Evolutionary conservation across 371 early-diverging fungal genomes (phyloP).

Genomic region (Mortierella sp.): DNA sequence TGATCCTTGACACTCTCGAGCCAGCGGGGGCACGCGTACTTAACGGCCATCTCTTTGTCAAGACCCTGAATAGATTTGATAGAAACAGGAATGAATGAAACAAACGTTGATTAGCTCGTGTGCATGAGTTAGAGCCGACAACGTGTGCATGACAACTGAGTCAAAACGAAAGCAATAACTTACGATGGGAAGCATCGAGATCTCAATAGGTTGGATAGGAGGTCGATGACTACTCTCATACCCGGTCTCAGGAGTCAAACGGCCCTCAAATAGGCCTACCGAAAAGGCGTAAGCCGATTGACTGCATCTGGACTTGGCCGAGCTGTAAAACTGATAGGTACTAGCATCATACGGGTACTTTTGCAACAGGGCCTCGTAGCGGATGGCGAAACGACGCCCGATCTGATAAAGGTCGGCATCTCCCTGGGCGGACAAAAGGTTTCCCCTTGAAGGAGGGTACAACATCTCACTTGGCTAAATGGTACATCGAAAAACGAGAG

Average conservation of each 20-base stretch:
- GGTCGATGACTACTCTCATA: neutral
- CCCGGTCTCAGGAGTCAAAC: constrained; percentile 16
- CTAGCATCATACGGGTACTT: constrained; percentile 45
- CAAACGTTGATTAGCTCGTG: neutral
- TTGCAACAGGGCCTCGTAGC: constrained; percentile 38
- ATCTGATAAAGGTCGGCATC: constrained; percentile 50
- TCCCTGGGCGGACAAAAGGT: constrained; percentile 33
- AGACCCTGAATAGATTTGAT: constrained; percentile 20
- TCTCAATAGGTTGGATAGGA: constrained; percentile 35
- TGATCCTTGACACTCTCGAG: constrained; percentile 23
- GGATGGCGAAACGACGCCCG: constrained; percentile 37
- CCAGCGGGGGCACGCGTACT: constrained; percentile 54
- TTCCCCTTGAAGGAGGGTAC: constrained; percentile 31
- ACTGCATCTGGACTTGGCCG: constrained; percentile 33
- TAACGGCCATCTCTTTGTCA: constrained; percentile 47
- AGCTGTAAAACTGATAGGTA: constrained; percentile 34
- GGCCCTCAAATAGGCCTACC: constrained; percentile 36
- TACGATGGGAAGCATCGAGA: constrained; percentile 40
- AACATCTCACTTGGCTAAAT: constrained; percentile 16
- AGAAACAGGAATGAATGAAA: neutral
- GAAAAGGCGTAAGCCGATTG: constrained; percentile 42
- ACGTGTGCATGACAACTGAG: neutral
- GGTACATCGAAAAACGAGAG: neutral
- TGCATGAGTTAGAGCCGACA: neutral
- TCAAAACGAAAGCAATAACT: neutral